Evolutionary conservation across 805 yeast genomes (phyloP).

Genomic region (Pichia cephalocereana): DNA sequence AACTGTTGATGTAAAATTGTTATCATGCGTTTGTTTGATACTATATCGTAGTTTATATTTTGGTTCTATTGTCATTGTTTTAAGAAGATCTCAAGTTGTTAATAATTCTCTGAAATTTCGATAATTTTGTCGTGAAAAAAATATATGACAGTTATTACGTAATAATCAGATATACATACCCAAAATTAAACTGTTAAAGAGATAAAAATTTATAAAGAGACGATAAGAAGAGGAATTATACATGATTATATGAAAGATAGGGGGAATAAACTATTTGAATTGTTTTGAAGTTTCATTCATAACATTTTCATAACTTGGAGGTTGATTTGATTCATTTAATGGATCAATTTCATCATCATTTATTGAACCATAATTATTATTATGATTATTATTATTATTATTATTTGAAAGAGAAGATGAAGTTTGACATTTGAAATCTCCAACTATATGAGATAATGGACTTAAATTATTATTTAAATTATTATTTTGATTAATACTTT

Average conservation of each 20-base stretch:
- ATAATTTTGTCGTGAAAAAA: no score
- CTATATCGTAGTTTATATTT: conserved; percentile 11
- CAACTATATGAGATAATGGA: conserved; percentile 14
- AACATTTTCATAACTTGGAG: conserved; percentile 30
- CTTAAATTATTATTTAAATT: conserved; percentile 16
- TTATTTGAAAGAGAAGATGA: not conserved
- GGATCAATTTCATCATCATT: not conserved
- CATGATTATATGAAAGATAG: no score
- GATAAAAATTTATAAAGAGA: no score
- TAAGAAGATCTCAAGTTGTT: no score
- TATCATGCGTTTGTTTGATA: conserved; percentile 9
- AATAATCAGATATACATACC: no score
- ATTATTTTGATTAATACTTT: not conserved
- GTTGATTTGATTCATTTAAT: conserved; percentile 12
- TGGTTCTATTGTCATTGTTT: not conserved
- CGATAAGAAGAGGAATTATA: no score
- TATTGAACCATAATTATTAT: conserved; percentile 4
- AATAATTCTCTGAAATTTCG: no score
- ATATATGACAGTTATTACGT: no score
- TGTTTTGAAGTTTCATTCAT: conserved; percentile 27
- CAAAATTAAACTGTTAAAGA: no score
- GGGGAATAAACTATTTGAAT: conserved; percentile 4
- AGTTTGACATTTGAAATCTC: not conserved
- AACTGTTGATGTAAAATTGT: conserved; percentile 32
- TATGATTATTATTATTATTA: conserved; percentile 3